Evolutionary conservation across 257 asterid species (phyloP).

Genomic region (Craterostigma plantagineum): DNA sequence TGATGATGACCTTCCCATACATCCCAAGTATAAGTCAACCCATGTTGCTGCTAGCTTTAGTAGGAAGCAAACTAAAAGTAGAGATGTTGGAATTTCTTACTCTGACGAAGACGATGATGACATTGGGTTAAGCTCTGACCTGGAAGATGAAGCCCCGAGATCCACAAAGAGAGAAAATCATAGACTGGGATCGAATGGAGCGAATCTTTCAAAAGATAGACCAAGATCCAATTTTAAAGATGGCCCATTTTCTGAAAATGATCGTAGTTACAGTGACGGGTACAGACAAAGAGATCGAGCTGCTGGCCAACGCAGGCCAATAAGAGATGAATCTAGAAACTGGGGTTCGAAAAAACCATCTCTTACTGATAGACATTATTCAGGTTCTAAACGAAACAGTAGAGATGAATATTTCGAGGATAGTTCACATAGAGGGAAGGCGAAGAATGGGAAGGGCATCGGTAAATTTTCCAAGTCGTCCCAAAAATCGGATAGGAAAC

Average conservation of each 20-base stretch:
- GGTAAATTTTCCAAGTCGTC: conserved; percentile 11
- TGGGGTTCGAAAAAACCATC: conserved; percentile 10
- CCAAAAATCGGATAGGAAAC: conserved; percentile 14
- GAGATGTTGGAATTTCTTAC: conserved; percentile 26
- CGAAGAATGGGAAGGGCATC: conserved; percentile 13
- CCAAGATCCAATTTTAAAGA: conserved; percentile 1
- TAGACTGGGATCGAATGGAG: conserved; percentile 15
- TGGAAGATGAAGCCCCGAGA: conserved; percentile 27
- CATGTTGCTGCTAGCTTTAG: conserved; percentile 37
- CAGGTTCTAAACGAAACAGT: conserved; percentile 20
- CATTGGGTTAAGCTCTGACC: conserved; percentile 21
- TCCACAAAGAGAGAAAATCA: conserved; percentile 20
- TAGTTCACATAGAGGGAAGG: conserved; percentile 12
- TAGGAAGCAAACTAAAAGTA: conserved; percentile 22
- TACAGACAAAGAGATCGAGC: too few relatives aligned
- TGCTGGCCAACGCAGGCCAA: too few relatives aligned
- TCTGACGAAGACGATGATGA: conserved; percentile 64
- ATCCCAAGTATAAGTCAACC: conserved; percentile 58
- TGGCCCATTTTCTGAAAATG: not conserved
- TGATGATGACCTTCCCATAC: conserved; percentile 71
- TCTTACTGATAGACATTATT: conserved; percentile 14
- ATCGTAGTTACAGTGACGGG: too few relatives aligned
- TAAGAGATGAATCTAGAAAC: too few relatives aligned
- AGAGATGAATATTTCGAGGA: conserved; percentile 15
- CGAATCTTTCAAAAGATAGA: conserved; percentile 17